Evolutionary conservation across 305 asterid species (phyloP), one percentile per base, ranked within the genome.

Genomic region (Plantago coronopus): DNA sequence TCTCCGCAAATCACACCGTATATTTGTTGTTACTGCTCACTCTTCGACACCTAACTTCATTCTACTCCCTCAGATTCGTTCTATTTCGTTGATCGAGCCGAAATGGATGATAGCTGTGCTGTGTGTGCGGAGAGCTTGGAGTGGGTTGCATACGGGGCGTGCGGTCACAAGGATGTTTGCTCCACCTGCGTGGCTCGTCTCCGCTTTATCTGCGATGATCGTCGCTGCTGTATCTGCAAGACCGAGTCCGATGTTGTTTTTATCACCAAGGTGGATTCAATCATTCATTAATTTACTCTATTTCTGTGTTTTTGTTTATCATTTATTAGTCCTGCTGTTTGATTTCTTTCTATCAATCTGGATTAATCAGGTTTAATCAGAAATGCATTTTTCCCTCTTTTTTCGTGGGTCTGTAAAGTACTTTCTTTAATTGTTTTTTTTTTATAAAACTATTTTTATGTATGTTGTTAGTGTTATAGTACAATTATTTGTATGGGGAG

Each of bases 171-270:
- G 72, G 99, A 94, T 18, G 99, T 94, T 3, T 94, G 99, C 74
- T 94, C 99, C 42, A 94, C 95, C 67, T 94, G 99, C 77, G 95
- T 90, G 44, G 95, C 87, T 70, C 99, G 99, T 57, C 96, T 94
- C 71, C 95, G 99, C 51, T 90, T 94, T 75, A 94, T 94, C 71
- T 90, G 97, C 73, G 75, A 84, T 48, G 99, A 94, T 72, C 95
- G 89, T 65, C 85, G 85, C 34, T 94, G 99, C 78, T 90, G 97
- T 75, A 94, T 94, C 58, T 94, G 99, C 86, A 94, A 90, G 80
- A 74, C 96, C 25, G 86, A 81, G 21, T 79, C 90, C 25, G 62
- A 64, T 50, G 69, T 80, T 63, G 83, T 94, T 65, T 90, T 90
- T 46, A 83, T 94, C 59, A 90, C 97, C 79, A 94, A 94, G 97